Conservation (phyloP, 2,329 filamentous ascomycete genomes). For the Paecilomyces dactylethromorphus region DNA sequence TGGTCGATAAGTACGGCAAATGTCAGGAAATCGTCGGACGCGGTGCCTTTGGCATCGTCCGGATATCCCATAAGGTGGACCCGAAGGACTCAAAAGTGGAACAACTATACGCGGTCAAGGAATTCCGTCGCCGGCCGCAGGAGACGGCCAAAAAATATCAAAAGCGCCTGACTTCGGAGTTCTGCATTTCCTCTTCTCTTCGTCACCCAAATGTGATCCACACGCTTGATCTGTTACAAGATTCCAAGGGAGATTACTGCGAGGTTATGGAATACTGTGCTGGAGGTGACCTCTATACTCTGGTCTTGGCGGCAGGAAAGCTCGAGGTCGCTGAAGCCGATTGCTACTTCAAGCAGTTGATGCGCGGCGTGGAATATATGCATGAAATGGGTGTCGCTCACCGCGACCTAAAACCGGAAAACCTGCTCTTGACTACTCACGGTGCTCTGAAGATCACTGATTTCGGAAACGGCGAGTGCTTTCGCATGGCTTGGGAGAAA, state of each 20-base stretch:
- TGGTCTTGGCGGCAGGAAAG: conserved; percentile 85
- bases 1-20: conserved; percentile 97
- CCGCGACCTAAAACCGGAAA: conserved; percentile 93
- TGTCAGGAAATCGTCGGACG: conserved; percentile 95
- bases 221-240: conserved; percentile 88
- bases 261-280: conserved; percentile 99
- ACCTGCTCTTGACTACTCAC: conserved; percentile 84
- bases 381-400: conserved; percentile 99
- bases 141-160: conserved; percentile 97
- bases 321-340: conserved; percentile 86
- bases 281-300: conserved; percentile 88
- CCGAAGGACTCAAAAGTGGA: conserved; percentile 70
- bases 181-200: conserved; percentile 95
- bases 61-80: conserved; percentile 93
- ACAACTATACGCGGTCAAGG: conserved; percentile 94
- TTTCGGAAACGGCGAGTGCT: conserved; percentile 98
- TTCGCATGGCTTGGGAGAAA: conserved; percentile 99
- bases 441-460: conserved; percentile 96
- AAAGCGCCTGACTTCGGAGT: conserved; percentile 93
- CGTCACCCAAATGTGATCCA: conserved; percentile 98
- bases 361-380: conserved; percentile 98
- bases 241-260: conserved; percentile 95
- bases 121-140: conserved; percentile 88
- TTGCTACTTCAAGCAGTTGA: conserved; percentile 98
- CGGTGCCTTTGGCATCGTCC: conserved; percentile 93